Percentiles rank a stretch among this genome's conserved stretches.
These are phyloP conservation scores for Alectoria sarmentosa DNA, from an alignment of 495 filamentous ascomycete genomes.

Conservation along the genomic window DNA sequence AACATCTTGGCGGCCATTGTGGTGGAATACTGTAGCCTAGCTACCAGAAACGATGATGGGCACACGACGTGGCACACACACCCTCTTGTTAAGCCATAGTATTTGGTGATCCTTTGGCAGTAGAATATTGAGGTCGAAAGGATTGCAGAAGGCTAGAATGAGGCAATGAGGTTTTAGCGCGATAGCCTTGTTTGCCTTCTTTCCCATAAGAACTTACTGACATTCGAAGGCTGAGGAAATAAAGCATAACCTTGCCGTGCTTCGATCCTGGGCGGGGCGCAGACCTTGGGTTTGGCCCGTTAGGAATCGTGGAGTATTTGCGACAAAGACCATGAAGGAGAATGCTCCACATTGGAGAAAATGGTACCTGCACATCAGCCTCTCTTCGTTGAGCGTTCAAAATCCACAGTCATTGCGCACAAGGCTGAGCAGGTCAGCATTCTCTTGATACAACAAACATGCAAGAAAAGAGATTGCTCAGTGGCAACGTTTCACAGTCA, in stretches of 20 bases:
- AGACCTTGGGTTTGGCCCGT: not conserved
- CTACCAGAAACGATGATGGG: not conserved
- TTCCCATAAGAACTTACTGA: conserved; percentile 1
- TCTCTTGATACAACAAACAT: not conserved
- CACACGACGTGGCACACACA: conserved; percentile 10
- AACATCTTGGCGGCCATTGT: conserved; percentile 9
- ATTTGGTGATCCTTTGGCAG: not conserved
- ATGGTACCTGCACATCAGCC: not conserved
- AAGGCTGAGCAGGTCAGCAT: conserved; percentile 1
- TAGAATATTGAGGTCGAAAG: not conserved
- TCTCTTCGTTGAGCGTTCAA: not conserved
- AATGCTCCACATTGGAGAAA: not conserved
- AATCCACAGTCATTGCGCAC: not conserved
- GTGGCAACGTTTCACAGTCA: conserved; percentile 1
- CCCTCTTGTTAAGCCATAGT: not conserved
- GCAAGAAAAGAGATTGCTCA: not conserved
- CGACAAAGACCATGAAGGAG: not conserved
- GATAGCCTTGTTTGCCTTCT: conserved; percentile 20
- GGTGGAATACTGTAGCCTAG: conserved; percentile 5
- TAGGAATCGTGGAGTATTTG: conserved; percentile 11
- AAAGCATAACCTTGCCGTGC: not conserved
- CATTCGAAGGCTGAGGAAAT: not conserved
- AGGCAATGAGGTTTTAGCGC: conserved; percentile 13
- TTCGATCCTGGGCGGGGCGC: conserved; percentile 6
- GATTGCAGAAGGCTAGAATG: not conserved